Conservation (phyloP, 345 rosid genomes). For the Hypericum androsaemum region DNA sequence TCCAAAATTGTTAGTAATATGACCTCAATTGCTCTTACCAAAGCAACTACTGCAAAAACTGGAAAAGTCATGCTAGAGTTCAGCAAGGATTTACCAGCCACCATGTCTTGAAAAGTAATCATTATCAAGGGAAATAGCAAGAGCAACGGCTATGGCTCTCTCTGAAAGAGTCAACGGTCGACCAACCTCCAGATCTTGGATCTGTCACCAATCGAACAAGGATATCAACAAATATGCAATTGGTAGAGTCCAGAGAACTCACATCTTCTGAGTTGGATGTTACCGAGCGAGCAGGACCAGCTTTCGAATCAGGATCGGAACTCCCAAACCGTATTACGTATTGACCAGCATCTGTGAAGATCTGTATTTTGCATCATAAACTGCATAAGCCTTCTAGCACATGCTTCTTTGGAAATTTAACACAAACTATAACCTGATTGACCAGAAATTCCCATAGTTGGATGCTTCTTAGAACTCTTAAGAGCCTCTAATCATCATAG, state of each 20-base stretch:
- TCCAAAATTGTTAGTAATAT: too few relatives aligned
- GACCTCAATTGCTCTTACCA: too few relatives aligned
- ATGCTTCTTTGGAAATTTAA: too few relatives aligned
- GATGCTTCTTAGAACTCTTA: too few relatives aligned
- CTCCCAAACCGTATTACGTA: conserved; percentile 85
- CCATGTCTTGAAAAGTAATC: conserved; percentile 94
- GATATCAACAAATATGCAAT: background rate
- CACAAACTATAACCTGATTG: too few relatives aligned
- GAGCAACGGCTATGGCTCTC: conserved; percentile 74
- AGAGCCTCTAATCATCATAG: too few relatives aligned
- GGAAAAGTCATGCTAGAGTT: background rate
- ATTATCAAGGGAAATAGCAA: conserved; percentile 90
- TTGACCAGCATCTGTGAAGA: conserved; percentile 98
- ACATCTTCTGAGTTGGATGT: background rate
- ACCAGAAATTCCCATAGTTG: too few relatives aligned
- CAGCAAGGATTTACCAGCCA: conserved; percentile 43
- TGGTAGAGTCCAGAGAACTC: background rate
- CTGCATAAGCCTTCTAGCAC: background rate
- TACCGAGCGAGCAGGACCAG: conserved; percentile 49
- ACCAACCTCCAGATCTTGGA: conserved; percentile 67
- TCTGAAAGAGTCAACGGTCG: conserved; percentile 64
- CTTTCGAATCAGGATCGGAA: conserved; percentile 49
- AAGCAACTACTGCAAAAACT: too few relatives aligned
- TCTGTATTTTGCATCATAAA: conserved; percentile 5
- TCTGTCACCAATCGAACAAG: conserved; percentile 23